A percentile compares a stretch with the other conserved stretches of the same genome.
phyloP scores from a whole-genome alignment of 2,329 filamentous ascomycete species.

The Monilinia aucupariae region DNA sequence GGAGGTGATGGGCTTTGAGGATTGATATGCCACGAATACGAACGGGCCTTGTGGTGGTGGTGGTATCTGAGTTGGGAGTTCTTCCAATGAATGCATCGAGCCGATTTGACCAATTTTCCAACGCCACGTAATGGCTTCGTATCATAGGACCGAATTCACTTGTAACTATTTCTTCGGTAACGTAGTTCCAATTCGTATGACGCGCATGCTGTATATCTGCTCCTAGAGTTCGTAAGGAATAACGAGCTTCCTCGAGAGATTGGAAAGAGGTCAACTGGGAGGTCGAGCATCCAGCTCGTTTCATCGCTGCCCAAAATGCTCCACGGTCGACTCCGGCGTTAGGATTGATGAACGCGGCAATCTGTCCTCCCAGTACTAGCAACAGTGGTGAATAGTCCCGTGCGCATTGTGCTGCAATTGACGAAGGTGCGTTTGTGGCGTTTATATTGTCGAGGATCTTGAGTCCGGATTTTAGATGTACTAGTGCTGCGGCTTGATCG shows the following conservation, averaged over 20 bases:
- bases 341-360: constrained; percentile 29
- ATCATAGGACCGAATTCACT: constrained; percentile 46
- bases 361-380: constrained; percentile 30
- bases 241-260: constrained; percentile 49
- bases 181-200: constrained; percentile 30
- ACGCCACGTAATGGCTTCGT: constrained; percentile 45
- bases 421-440: constrained; percentile 14
- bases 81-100: constrained; percentile 21
- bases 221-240: constrained; percentile 52
- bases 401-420: constrained; percentile 24
- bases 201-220: constrained; percentile 50
- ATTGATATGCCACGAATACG: constrained; percentile 47
- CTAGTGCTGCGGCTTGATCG: constrained; percentile 30
- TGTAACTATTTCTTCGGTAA: constrained; percentile 35
- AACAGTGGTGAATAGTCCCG: constrained; percentile 27
- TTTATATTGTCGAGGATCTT: constrained; percentile 30
- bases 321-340: constrained; percentile 23
- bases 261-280: constrained; percentile 37
- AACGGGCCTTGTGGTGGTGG: neutral
- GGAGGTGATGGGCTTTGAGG: constrained; percentile 26
- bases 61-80: neutral
- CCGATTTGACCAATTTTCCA: constrained; percentile 24
- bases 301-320: constrained; percentile 25
- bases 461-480: constrained; percentile 31
- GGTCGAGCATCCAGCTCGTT: constrained; percentile 19